These are phyloP conservation scores for Yamadazyma songkhlaensis DNA, from an alignment of 1,139 yeast genomes.

Conservation along the genomic window DNA sequence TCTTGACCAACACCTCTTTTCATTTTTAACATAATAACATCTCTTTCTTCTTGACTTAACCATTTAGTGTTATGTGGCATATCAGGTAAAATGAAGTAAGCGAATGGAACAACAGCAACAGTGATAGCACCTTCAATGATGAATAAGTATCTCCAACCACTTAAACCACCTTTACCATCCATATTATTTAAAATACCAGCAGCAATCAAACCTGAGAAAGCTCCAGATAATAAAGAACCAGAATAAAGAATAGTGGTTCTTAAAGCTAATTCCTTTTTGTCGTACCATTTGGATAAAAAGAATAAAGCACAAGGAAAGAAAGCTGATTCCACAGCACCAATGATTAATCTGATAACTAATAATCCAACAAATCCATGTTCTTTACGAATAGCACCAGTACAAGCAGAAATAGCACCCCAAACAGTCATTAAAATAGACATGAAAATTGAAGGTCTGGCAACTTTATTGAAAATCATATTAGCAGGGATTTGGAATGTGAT, in stretches of 20 bases:
- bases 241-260: conserved; percentile 60
- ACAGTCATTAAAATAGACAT: conserved; percentile 48
- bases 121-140: conserved; percentile 74
- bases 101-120: conserved; percentile 50
- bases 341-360: conserved; percentile 44
- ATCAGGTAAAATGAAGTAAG: conserved; percentile 68
- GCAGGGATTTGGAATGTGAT: conserved; percentile 60
- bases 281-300: conserved; percentile 49
- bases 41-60: conserved; percentile 47
- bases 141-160: conserved; percentile 73
- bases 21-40: conserved; percentile 45
- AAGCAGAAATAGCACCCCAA: conserved; percentile 54
- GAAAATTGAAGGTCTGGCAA: conserved; percentile 51
- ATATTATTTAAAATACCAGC: conserved; percentile 41
- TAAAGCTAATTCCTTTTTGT: conserved; percentile 44
- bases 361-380: conserved; percentile 38
- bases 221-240: conserved; percentile 74
- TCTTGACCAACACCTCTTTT: conserved; percentile 38
- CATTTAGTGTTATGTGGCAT: conserved; percentile 58
- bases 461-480: conserved; percentile 44
- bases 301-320: conserved; percentile 54
- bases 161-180: conserved; percentile 36
- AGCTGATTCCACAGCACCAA: conserved; percentile 61
- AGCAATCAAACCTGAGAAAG: conserved; percentile 73
- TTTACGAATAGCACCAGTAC: conserved; percentile 20